Evolutionary conservation across 176 grass and related monocot species (phyloP).

Genomic region (Triticum aestivum): IWGSC_CS_RefSeq_v2.1 NC_057805.1:485491777-485492276

Average conservation of each 20-base stretch:
- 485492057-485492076: not conserved
- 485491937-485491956: not conserved
- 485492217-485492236: slow-evolving; percentile 49
- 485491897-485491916: too few relatives aligned
- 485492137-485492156: slow-evolving; percentile 64
- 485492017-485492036: not conserved
- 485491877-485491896: not conserved
- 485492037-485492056: not conserved
- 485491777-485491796: too few relatives aligned
- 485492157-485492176: slow-evolving; percentile 66
- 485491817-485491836: too few relatives aligned
- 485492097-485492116: slow-evolving; percentile 53
- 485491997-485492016: not conserved
- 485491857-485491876: not conserved
- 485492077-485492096: slow-evolving; percentile 7
- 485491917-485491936: slow-evolving; percentile 27
- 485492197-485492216: slow-evolving; percentile 17
- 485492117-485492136: slow-evolving; percentile 71
- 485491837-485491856: too few relatives aligned
- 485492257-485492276: slow-evolving; percentile 9
- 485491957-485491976: not conserved
- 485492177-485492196: slow-evolving; percentile 64
- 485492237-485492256: not conserved
- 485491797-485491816: too few relatives aligned
- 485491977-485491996: not conserved